phyloP scores from a whole-genome alignment of 129 eudicot genomes.

The Saussurea involucrata region DNA sequence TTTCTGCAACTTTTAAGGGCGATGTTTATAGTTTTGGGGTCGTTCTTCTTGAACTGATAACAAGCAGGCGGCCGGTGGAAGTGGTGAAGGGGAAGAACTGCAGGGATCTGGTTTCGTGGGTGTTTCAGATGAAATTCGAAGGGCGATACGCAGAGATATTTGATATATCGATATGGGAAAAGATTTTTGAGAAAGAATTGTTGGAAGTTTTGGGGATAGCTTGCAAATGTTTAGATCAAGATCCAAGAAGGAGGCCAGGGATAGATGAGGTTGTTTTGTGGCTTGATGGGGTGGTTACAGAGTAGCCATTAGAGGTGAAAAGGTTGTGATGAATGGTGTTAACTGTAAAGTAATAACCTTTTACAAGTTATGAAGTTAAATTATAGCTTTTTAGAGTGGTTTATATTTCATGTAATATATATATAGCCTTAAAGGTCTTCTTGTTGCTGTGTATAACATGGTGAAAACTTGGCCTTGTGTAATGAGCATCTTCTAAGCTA shows the following conservation, averaged over 20 bases:
- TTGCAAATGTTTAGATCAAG: slow-evolving; percentile 75
- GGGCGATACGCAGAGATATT: slow-evolving; percentile 64
- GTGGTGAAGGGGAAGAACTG: slow-evolving; percentile 91
- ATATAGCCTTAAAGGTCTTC: slow-evolving; percentile 5
- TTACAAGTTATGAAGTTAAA: slow-evolving; percentile 19
- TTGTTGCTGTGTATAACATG: slow-evolving; percentile 7
- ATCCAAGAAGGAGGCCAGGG: slow-evolving; percentile 78
- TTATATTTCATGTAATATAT: slow-evolving; percentile 24
- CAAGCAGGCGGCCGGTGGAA: slow-evolving; percentile 87
- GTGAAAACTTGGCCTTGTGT: neutral
- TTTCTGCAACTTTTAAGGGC: slow-evolving; percentile 87
- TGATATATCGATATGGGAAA: slow-evolving; percentile 59
- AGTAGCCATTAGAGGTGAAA: neutral
- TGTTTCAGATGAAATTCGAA: slow-evolving; percentile 75
- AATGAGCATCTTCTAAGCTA: neutral
- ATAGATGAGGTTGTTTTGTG: slow-evolving; percentile 84
- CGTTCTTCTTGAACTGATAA: slow-evolving; percentile 87
- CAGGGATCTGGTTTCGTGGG: slow-evolving; percentile 90
- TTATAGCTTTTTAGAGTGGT: slow-evolving; percentile 16
- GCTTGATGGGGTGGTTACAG: slow-evolving; percentile 69
- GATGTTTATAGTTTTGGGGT: slow-evolving; percentile 97
- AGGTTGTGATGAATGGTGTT: neutral
- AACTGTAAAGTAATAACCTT: slow-evolving; percentile 25
- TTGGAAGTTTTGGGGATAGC: slow-evolving; percentile 75
- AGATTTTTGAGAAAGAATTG: slow-evolving; percentile 59